These are phyloP conservation scores for Curvularia hawaiiensis DNA, from an alignment of 2,329 filamentous ascomycete species.

Conservation along the genomic window DNA sequence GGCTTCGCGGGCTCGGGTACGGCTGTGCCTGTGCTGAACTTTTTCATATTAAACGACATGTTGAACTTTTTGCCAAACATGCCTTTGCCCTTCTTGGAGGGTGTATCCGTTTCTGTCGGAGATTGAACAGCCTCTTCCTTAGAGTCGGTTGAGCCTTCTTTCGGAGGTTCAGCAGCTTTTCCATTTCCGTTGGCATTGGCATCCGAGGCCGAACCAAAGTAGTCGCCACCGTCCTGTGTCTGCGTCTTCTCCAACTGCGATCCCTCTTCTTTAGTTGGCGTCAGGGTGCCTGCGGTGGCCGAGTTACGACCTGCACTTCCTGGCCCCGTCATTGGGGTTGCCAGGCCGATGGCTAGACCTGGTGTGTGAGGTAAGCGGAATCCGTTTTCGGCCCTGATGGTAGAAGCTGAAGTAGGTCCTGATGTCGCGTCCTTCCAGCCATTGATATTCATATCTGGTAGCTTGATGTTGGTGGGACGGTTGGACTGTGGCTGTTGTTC, in stretches of 20 bases:
- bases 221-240: constrained; percentile 70
- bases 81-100: constrained; percentile 60
- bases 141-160: constrained; percentile 36
- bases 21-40: constrained; percentile 69
- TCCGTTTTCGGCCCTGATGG: constrained; percentile 64
- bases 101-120: constrained; percentile 50
- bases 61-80: constrained; percentile 86
- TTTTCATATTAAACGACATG: constrained; percentile 81
- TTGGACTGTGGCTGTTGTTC: constrained; percentile 58
- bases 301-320: constrained; percentile 43
- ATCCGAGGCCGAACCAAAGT: constrained; percentile 60
- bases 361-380: constrained; percentile 68
- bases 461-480: constrained; percentile 65
- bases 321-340: constrained; percentile 63
- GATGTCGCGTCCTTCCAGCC: constrained; percentile 50
- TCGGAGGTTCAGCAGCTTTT: constrained; percentile 29
- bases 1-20: constrained; percentile 70
- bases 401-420: constrained; percentile 55
- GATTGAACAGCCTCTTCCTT: constrained; percentile 39
- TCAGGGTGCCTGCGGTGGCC: constrained; percentile 41
- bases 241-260: constrained; percentile 59
- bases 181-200: constrained; percentile 30
- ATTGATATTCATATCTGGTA: constrained; percentile 56
- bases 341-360: constrained; percentile 77
- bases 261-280: constrained; percentile 51